phyloP scores from a whole-genome alignment of 257 asterid genomes.

The Primulina eburnea region DNA sequence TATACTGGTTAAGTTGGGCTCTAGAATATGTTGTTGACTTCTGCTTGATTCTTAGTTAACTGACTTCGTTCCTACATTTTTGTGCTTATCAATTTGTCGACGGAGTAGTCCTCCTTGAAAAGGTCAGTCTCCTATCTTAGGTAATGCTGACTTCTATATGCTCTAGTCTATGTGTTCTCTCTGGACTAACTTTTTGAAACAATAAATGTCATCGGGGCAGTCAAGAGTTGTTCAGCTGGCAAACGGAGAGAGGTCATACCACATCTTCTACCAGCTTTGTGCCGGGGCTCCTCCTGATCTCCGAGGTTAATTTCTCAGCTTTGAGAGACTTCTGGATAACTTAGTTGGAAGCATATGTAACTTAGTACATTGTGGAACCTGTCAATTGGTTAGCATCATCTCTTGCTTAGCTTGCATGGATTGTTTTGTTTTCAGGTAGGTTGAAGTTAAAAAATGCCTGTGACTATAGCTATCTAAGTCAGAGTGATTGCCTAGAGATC shows the following conservation, averaged over 20 bases:
- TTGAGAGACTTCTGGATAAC: not conserved
- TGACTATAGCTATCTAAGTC: slow-evolving; percentile 73
- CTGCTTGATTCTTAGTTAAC: slow-evolving; percentile 26
- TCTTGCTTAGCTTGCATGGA: slow-evolving; percentile 11
- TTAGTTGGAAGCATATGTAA: slow-evolving; percentile 6
- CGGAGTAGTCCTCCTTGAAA: slow-evolving; percentile 83
- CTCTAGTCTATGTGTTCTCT: slow-evolving; percentile 22
- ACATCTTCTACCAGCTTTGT: slow-evolving; percentile 92
- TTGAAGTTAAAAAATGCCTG: slow-evolving; percentile 62
- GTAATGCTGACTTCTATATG: slow-evolving; percentile 20
- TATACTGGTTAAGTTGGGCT: slow-evolving; percentile 24
- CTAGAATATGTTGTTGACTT: slow-evolving; percentile 16
- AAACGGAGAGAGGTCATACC: slow-evolving; percentile 81
- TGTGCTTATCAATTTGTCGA: slow-evolving; percentile 35
- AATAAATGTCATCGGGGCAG: slow-evolving; percentile 49
- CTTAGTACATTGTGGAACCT: slow-evolving; percentile 1
- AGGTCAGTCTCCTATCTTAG: slow-evolving; percentile 49
- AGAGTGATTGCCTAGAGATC: slow-evolving; percentile 68
- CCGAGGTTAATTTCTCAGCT: slow-evolving; percentile 51
- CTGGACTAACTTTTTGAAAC: slow-evolving; percentile 31
- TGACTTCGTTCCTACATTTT: slow-evolving; percentile 37
- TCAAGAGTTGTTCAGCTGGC: slow-evolving; percentile 82
- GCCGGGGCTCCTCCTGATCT: slow-evolving; percentile 83
- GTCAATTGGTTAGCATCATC: slow-evolving; percentile 9
- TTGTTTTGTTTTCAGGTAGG: slow-evolving; percentile 51